phyloP scores from a whole-genome alignment of 78 protist species.

The Dictyostelium capitatum region DNA sequence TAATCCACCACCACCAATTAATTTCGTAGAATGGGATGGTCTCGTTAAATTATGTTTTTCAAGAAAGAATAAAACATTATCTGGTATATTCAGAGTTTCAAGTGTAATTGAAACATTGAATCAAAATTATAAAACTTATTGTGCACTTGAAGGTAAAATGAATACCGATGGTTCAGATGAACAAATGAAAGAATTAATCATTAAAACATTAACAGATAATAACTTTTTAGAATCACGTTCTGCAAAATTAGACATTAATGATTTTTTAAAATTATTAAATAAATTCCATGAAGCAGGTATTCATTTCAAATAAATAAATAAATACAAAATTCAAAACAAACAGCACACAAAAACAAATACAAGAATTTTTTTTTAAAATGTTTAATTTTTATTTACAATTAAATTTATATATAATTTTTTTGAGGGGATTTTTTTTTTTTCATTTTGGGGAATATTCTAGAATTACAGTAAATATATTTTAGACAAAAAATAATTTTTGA shows the following conservation, averaged over 20 bases:
- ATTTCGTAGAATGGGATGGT: conserved; percentile 99
- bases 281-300: conserved; percentile 57
- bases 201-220: conserved; percentile 43
- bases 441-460: no score
- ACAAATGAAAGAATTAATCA: conserved; percentile 76
- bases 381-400: neutral
- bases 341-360: neutral
- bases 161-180: conserved; percentile 20
- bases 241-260: conserved; percentile 92
- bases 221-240: conserved; percentile 89
- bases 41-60: conserved; percentile 94
- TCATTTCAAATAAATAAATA: conserved; percentile 65
- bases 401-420: neutral
- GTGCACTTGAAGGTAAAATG: conserved; percentile 84
- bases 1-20: conserved; percentile 97
- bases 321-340: neutral
- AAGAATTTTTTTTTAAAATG: neutral
- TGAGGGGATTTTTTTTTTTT: neutral
- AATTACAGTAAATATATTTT: neutral
- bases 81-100: conserved; percentile 88
- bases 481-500: neutral
- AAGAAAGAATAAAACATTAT: conserved; percentile 98
- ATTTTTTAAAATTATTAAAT: conserved; percentile 87
- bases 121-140: conserved; percentile 90
- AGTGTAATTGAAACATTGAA: conserved; percentile 88